Evolutionary conservation across 73 alveolate species (phyloP).

Genomic region (Paramecium pentaurelia): DNA sequence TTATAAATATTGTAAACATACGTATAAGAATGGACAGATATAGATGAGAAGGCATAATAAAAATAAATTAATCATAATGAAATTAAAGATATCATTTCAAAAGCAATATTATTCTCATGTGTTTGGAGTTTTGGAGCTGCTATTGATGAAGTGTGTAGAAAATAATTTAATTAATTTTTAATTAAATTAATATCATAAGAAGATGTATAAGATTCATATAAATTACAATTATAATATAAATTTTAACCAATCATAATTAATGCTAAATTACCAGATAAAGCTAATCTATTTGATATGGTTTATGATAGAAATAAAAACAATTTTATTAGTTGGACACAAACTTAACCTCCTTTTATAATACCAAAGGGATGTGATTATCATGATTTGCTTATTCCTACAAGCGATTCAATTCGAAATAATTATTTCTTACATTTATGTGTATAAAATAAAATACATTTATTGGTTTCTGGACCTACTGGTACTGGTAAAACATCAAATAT

Average conservation of each 20-base stretch:
- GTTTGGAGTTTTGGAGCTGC: slow-evolving; percentile 99
- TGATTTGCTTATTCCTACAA: slow-evolving; percentile 96
- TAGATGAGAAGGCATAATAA: slow-evolving; percentile 59
- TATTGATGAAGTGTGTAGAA: slow-evolving; percentile 93
- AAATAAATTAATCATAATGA: slow-evolving; percentile 74
- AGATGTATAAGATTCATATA: slow-evolving; percentile 63
- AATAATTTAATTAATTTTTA: slow-evolving; percentile 84
- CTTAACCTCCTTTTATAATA: slow-evolving; percentile 70
- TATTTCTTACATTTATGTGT: slow-evolving; percentile 89
- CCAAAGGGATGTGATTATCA: slow-evolving; percentile 91
- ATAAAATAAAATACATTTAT: slow-evolving; percentile 84
- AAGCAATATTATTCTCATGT: slow-evolving; percentile 81
- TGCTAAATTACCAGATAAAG: slow-evolving; percentile 54
- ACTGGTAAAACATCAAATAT: slow-evolving; percentile 99
- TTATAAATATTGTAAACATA: slow-evolving; percentile 22
- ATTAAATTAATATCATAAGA: slow-evolving; percentile 73
- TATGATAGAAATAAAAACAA: slow-evolving; percentile 71
- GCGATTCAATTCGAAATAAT: slow-evolving; percentile 96
- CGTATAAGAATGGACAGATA: slow-evolving; percentile 67
- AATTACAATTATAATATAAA: neutral
- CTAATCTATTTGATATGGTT: slow-evolving; percentile 73
- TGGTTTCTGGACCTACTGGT: slow-evolving; percentile 99
- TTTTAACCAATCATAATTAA: slow-evolving; percentile 28
- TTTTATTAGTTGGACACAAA: slow-evolving; percentile 78
- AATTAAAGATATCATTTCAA: slow-evolving; percentile 84